These are phyloP conservation scores for Pascua sp. DNA, from an alignment of 1,284 basidiomycete genomes.

Conservation along the genomic window DNA sequence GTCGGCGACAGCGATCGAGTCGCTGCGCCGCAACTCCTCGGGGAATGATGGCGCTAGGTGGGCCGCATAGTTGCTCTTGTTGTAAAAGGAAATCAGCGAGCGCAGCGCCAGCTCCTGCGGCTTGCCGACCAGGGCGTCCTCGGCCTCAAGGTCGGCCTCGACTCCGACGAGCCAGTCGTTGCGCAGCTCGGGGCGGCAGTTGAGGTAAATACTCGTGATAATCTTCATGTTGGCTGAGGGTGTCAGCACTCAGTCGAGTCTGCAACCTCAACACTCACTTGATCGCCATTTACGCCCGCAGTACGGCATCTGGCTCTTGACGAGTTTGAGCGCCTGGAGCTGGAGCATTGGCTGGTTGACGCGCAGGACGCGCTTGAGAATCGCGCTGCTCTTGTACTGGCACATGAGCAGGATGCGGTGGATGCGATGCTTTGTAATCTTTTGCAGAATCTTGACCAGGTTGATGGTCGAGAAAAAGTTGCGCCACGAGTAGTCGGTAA, in stretches of 20 bases:
- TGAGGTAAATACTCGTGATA: constrained; percentile 96
- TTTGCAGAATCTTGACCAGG: constrained; percentile 97
- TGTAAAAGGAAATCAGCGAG: constrained; percentile 84
- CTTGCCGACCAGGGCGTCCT: constrained; percentile 55
- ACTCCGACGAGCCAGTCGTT: constrained; percentile 97
- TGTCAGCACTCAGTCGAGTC: neutral
- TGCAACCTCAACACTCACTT: constrained; percentile 57
- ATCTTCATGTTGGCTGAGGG: constrained; percentile 94
- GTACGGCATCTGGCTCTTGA: constrained; percentile 98
- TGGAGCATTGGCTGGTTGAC: constrained; percentile 93
- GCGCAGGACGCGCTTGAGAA: constrained; percentile 88
- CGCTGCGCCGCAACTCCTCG: constrained; percentile 20
- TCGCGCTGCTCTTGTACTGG: constrained; percentile 96
- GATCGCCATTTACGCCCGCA: constrained; percentile 98
- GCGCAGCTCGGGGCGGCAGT: constrained; percentile 90
- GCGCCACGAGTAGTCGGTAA: constrained; percentile 94
- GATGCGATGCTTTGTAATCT: constrained; percentile 89
- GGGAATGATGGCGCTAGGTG: constrained; percentile 8
- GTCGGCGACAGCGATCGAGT: constrained; percentile 24
- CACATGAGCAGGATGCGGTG: constrained; percentile 94
- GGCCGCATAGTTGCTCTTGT: constrained; percentile 43
- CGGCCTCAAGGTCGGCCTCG: constrained; percentile 86
- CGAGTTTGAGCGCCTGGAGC: constrained; percentile 92
- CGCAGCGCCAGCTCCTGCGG: constrained; percentile 95
- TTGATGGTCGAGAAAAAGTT: constrained; percentile 99